Base-by-base conservation (phyloP, 2,329 filamentous ascomycete species). In the Fusarium dimerum region DNA sequence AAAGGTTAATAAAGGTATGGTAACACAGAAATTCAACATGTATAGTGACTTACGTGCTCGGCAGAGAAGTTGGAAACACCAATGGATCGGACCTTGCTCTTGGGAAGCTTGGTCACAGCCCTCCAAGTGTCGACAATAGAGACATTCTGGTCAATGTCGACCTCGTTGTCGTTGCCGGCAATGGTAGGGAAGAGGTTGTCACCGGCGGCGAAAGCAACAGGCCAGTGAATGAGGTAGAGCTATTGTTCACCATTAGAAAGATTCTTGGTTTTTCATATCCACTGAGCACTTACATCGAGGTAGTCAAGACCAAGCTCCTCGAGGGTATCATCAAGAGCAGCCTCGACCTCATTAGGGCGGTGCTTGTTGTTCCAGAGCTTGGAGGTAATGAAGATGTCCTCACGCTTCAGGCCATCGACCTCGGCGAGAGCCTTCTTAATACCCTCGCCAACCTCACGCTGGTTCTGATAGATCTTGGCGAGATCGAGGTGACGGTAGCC, bases 41-140 rank as follows among this genome's bases (percentile, higher is more conserved):
- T 13, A 36, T 29, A 42, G 18, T 2, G 16, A 59, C 68, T 36
- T 66, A 70, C 70, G 59, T 75, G 71, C 70, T 81, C 79, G 68
- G 88, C 82, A 66, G 77, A 81, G 66, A 89, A 90, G 78, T 90
- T 90, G 70, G 86, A 89, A 58, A 90, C 85, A 67, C 86, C 87
- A 61, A 89, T 83, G 72, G 86, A 83, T 68, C 79, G 80, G 59
- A 81, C 82, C 70, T 87, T 87, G 60, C 74, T 76, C 60, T 78
- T 82, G 54, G 80, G 79, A 15, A 87, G 79, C 71, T 82, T 74
- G 55, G 81, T 81, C 66, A 84, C 65, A 48, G 74, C 74, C 66
- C 73, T 73, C 76, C 76, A 78, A 30, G 76, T 78, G 54, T 76
- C 69, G 8, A 66, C 60, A 41, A 78, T 67, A 51, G 72, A 71